phyloP scores from a whole-genome alignment of 2,329 filamentous ascomycete genomes.

The Fonsecaea erecta region DNA sequence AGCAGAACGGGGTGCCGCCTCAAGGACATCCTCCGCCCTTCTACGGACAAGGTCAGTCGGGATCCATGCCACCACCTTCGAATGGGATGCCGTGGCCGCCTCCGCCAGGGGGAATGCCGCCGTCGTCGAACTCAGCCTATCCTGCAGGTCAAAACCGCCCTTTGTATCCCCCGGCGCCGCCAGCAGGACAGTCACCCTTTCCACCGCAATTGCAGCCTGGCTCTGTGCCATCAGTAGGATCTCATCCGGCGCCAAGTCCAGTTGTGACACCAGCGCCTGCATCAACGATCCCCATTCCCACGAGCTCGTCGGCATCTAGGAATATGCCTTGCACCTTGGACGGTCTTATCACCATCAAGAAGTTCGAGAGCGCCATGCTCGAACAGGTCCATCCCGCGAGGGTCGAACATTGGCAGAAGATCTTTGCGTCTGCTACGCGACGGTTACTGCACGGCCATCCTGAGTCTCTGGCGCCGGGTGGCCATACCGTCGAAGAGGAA shows the following conservation, averaged over 20 bases:
- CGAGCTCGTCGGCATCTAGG: slow-evolving; percentile 30
- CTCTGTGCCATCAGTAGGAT: slow-evolving; percentile 17
- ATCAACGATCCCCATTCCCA: slow-evolving; percentile 12
- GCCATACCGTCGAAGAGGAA: slow-evolving; percentile 34
- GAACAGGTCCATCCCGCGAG: slow-evolving; percentile 30
- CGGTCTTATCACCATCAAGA: slow-evolving; percentile 30
- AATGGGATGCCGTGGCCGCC: slow-evolving; percentile 35
- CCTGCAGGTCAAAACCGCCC: slow-evolving; percentile 19
- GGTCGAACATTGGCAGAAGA: slow-evolving; percentile 29
- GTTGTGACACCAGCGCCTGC: slow-evolving; percentile 9
- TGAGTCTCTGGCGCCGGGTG: slow-evolving; percentile 27
- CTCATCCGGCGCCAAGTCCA: slow-evolving; percentile 23
- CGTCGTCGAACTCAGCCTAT: slow-evolving; percentile 17
- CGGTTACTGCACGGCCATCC: slow-evolving; percentile 34
- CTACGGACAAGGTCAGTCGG: slow-evolving; percentile 31
- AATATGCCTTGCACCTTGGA: slow-evolving; percentile 36
- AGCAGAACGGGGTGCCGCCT: slow-evolving; percentile 32
- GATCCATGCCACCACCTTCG: slow-evolving; percentile 33
- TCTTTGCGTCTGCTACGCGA: slow-evolving; percentile 35
- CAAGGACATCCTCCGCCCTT: slow-evolving; percentile 30
- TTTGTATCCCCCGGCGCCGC: slow-evolving; percentile 25
- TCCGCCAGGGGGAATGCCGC: slow-evolving; percentile 23
- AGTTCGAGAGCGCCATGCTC: slow-evolving; percentile 34
- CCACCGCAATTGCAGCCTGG: slow-evolving; percentile 19
- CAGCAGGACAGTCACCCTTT: slow-evolving; percentile 18